A percentile compares a stretch with the other conserved stretches of the same genome.
Conservation (phyloP, 1,284 basidiomycete genomes). For the Termitomyces sp. region DNA sequence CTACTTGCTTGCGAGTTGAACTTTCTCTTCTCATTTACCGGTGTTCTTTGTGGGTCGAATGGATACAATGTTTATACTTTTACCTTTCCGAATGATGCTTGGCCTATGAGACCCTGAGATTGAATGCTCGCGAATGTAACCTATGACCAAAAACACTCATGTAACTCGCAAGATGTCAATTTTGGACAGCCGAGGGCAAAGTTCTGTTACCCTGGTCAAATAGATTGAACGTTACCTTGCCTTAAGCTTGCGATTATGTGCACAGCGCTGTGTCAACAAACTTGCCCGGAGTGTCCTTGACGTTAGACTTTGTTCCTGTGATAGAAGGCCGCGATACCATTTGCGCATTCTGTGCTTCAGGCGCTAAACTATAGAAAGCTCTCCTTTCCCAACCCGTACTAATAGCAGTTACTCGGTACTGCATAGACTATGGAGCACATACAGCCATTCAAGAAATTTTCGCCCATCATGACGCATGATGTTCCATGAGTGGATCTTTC, state of each 20-base stretch:
- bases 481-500: too few species aligned
- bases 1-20: constrained; percentile 9
- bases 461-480: not conserved
- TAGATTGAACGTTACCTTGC: too few species aligned
- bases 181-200: not conserved
- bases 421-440: not conserved
- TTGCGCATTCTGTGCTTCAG: not conserved
- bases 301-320: not conserved
- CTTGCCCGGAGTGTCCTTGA: not conserved
- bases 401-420: not conserved
- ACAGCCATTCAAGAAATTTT: not conserved
- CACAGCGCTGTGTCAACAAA: not conserved
- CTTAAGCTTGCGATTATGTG: too few species aligned
- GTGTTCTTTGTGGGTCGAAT: constrained; percentile 4
- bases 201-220: not conserved
- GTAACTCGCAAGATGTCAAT: not conserved
- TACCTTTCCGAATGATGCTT: not conserved
- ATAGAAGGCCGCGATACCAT: not conserved
- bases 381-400: not conserved
- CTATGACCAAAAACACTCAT: not conserved
- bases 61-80: not conserved
- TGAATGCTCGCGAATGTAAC: not conserved
- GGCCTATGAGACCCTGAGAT: not conserved
- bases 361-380: not conserved
- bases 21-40: not conserved